Evolutionary conservation across 345 rosid species (phyloP), one percentile per base, ranked within the genome.

Genomic region (Citrus maxima): DNA sequence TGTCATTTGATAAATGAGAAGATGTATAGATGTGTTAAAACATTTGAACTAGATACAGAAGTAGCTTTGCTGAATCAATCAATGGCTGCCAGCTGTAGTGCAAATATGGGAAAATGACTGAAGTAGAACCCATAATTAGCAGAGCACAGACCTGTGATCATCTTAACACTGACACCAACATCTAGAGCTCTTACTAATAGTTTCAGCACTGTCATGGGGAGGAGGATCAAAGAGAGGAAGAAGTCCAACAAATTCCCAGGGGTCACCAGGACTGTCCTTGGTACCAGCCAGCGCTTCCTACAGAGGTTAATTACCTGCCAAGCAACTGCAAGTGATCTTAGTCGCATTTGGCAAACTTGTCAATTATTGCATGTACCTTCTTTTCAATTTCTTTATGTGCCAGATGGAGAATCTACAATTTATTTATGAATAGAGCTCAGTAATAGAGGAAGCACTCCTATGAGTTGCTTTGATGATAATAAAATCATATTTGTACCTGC

Each of bases 181-280:
- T 85, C 87, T 79, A 88, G 85, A 37, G 93, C 92, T 74, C 90
- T 60, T 63, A 6, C 89, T 86, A 55, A 90, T 88, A 9, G 93
- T 91, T 77, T 89, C 88, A 34, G 91, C 87, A 80, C 88, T 88
- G 78, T 88, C 89, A 49, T 86, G 90, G 13, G 84, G 86, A 27
- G 93, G 91, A 79, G 90, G 93, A 78, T 92, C 90, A 60, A 92
- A 90, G 40, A 90, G 86, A 81, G 97, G 90, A 69, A 92, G 88
- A 77, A 89, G 91, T n/a, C 90, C 97, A 19, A 88, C 86, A 68
- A 90, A 90, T 27, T 92, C 88, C 97, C 94, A 92, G 10, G 93
- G 93, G 56, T 87, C 87, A 80, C 97, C 93, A 35, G 84, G 84
- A 38, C 88, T 88, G 72, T 88, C 91, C 71, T 86, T 88, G 80